These are phyloP conservation scores for Alternaria sp. DNA, from an alignment of 2,329 filamentous ascomycete genomes.

Conservation along the genomic window DNA sequence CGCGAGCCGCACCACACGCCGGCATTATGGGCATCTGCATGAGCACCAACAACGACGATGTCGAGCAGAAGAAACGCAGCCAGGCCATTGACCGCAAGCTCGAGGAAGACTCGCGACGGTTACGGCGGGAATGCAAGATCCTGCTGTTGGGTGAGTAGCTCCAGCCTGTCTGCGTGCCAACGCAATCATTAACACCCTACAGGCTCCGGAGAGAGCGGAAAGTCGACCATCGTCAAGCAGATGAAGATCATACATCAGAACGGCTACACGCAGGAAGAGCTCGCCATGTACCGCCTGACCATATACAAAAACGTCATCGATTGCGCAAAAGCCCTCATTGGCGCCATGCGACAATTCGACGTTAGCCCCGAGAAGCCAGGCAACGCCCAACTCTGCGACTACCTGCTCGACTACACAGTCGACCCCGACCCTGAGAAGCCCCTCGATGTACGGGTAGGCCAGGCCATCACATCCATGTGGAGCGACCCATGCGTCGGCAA, in stretches of 20 bases:
- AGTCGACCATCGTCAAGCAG: constrained; percentile 99
- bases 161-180: neutral
- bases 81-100: constrained; percentile 93
- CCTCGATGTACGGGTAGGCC: constrained; percentile 79
- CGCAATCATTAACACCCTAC: constrained; percentile 35
- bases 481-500: constrained; percentile 81
- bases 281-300: constrained; percentile 91
- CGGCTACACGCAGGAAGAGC: constrained; percentile 92
- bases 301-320: constrained; percentile 99
- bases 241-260: constrained; percentile 99
- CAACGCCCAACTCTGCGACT: constrained; percentile 77
- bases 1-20: constrained; percentile 35
- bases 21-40: constrained; percentile 88
- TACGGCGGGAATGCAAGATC: constrained; percentile 99
- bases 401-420: constrained; percentile 84
- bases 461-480: constrained; percentile 88
- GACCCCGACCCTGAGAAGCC: constrained; percentile 88
- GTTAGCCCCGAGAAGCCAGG: constrained; percentile 76
- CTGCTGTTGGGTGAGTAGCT: constrained; percentile 78
- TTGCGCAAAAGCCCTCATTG: constrained; percentile 91
- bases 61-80: constrained; percentile 93
- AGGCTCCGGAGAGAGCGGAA: constrained; percentile 98
- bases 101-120: constrained; percentile 90
- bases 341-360: constrained; percentile 89
- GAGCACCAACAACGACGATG: constrained; percentile 85